phyloP scores from a whole-genome alignment of 2,329 filamentous ascomycete species.

The Monosporascus ibericus region DNA sequence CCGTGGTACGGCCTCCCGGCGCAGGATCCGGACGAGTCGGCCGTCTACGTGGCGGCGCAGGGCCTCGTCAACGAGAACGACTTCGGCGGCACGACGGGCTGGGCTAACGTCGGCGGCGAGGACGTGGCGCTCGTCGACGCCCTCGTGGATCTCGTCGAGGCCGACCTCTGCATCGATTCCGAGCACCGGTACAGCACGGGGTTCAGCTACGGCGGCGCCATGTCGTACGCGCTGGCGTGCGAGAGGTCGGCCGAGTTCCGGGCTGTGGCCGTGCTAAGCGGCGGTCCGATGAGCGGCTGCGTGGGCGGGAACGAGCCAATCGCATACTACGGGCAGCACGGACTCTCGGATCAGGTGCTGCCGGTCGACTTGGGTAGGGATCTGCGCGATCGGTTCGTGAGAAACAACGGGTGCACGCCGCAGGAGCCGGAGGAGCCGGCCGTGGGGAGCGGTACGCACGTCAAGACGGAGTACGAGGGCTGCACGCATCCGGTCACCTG shows the following conservation, averaged over 20 bases:
- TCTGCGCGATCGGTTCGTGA: constrained; percentile 30
- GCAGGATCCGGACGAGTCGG: constrained; percentile 16
- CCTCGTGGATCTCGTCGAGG: constrained; percentile 25
- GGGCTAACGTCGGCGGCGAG: constrained; percentile 30
- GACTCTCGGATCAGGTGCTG: constrained; percentile 28
- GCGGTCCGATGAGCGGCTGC: constrained; percentile 24
- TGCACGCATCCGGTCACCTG: constrained; percentile 29
- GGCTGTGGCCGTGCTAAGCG: constrained; percentile 27
- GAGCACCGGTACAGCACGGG: constrained; percentile 28
- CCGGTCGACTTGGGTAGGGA: constrained; percentile 23
- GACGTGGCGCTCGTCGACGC: constrained; percentile 29
- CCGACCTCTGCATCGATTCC: constrained; percentile 29
- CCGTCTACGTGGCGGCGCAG: constrained; percentile 31
- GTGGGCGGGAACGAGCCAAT: constrained; percentile 26
- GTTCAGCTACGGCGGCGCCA: constrained; percentile 31
- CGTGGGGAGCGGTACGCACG: constrained; percentile 10
- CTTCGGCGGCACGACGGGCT: constrained; percentile 14
- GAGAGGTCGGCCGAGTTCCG: constrained; percentile 22
- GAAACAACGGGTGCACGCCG: constrained; percentile 28
- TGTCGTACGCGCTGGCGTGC: constrained; percentile 32
- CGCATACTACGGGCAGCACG: constrained; percentile 27
- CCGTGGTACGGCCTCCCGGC: constrained; percentile 28
- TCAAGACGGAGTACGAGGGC: constrained; percentile 17
- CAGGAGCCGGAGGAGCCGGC: constrained; percentile 14
- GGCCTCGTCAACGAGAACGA: constrained; percentile 18